Conservation (phyloP, 2,329 filamentous ascomycete species). For the Neophaeococcomyces aloes region DNA sequence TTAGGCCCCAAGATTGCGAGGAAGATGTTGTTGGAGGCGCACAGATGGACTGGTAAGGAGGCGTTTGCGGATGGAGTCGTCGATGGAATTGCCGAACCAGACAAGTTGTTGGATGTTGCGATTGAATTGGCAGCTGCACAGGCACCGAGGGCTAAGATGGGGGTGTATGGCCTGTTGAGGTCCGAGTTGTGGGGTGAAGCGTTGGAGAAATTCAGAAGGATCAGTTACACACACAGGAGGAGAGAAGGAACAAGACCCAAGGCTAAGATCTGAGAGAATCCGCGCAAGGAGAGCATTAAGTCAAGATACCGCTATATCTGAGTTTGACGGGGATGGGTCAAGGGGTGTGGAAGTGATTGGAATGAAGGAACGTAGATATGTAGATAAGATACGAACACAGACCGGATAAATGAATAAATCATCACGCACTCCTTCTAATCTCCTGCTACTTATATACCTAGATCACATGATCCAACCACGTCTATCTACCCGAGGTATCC, state of each 20-base stretch:
- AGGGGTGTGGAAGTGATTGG: too few species aligned
- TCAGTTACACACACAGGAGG: conserved; percentile 45
- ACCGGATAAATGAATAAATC: too few species aligned
- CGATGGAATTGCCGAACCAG: conserved; percentile 41
- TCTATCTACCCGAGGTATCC: too few species aligned
- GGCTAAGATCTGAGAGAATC: conserved; percentile 37
- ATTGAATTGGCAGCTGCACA: conserved; percentile 35
- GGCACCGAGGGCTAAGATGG: conserved; percentile 29
- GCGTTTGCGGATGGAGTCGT: conserved; percentile 45
- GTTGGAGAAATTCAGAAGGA: conserved; percentile 39
- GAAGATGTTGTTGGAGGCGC: conserved; percentile 47
- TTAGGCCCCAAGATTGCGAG: conserved; percentile 41
- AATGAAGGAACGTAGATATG: too few species aligned
- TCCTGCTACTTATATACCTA: too few species aligned
- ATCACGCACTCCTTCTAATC: too few species aligned
- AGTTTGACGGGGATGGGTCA: too few species aligned
- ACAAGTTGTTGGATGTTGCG: conserved; percentile 39
- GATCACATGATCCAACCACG: too few species aligned
- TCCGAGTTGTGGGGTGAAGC: conserved; percentile 47
- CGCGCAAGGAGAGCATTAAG: too few species aligned
- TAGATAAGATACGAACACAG: too few species aligned
- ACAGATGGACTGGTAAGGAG: conserved; percentile 44
- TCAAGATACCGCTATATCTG: too few species aligned
- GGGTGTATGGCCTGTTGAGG: conserved; percentile 42
- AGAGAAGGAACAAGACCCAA: conserved; percentile 34